Conservation (phyloP, 805 yeast species). For the Candida easanensis region DNA sequence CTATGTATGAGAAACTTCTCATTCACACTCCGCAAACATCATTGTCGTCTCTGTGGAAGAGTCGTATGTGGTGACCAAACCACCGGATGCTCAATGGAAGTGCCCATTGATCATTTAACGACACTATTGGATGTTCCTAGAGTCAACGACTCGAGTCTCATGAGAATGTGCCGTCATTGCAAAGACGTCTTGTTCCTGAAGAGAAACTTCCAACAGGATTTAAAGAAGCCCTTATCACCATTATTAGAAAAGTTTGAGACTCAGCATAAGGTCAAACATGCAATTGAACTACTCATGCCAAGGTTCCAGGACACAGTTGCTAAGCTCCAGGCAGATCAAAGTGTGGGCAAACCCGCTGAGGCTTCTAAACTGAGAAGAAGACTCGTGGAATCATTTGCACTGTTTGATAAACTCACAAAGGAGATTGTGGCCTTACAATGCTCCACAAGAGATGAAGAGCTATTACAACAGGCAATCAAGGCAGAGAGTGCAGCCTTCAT, state of each 20-base stretch:
- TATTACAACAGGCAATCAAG: slow-evolving; percentile 52
- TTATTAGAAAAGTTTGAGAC: slow-evolving; percentile 40
- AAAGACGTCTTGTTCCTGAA: slow-evolving; percentile 57
- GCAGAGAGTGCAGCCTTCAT: slow-evolving; percentile 55
- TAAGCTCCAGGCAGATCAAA: slow-evolving; percentile 32
- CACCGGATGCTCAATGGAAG: slow-evolving; percentile 70
- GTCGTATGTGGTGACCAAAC: slow-evolving; percentile 70
- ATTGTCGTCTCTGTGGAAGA: slow-evolving; percentile 85
- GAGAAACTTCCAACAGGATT: slow-evolving; percentile 46
- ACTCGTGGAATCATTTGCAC: slow-evolving; percentile 47
- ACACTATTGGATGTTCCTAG: slow-evolving; percentile 21
- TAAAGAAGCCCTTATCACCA: slow-evolving; percentile 31
- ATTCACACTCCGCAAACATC: slow-evolving; percentile 71
- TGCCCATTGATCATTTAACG: slow-evolving; percentile 42
- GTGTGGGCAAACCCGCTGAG: slow-evolving; percentile 27
- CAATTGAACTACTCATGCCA: slow-evolving; percentile 41
- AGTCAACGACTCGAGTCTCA: slow-evolving; percentile 26
- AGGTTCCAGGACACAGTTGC: slow-evolving; percentile 38
- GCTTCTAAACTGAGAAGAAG: slow-evolving; percentile 42
- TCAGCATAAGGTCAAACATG: slow-evolving; percentile 36
- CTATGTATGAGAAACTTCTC: slow-evolving; percentile 61
- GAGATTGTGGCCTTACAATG: slow-evolving; percentile 36
- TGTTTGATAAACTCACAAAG: slow-evolving; percentile 49
- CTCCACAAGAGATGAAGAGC: slow-evolving; percentile 40
- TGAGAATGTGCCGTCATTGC: slow-evolving; percentile 72